Evolutionary conservation across 2,329 filamentous ascomycete species (phyloP).

Genomic region (Byssothecium circinans): DNA sequence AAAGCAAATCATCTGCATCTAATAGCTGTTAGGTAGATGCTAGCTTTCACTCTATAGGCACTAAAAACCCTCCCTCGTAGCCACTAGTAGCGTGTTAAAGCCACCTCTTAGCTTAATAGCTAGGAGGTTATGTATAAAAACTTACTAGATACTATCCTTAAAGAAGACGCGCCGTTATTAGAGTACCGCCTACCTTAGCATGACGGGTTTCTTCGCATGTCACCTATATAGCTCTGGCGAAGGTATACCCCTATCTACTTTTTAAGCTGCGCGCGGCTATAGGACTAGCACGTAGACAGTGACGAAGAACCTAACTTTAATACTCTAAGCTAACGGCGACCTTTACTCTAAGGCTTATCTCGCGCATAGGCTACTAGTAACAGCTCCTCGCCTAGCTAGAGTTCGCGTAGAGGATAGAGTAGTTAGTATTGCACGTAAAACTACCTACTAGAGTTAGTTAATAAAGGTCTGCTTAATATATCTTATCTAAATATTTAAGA

Average conservation of each 20-base stretch:
- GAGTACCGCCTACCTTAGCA: constrained; percentile 14
- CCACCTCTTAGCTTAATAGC: constrained; percentile 9
- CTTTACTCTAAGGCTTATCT: no score
- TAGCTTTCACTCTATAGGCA: constrained; percentile 17
- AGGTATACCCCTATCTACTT: constrained; percentile 3
- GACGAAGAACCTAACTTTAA: constrained; percentile 12
- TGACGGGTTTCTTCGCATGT: constrained; percentile 15
- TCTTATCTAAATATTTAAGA: constrained; percentile 43
- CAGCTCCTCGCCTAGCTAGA: neutral
- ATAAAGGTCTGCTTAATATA: constrained; percentile 15
- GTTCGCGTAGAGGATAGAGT: constrained; percentile 5
- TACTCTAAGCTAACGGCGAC: constrained; percentile 15
- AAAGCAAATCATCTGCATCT: constrained; percentile 14
- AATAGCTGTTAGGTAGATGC: constrained; percentile 18
- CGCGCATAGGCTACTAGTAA: constrained; percentile 1
- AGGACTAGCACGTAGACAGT: constrained; percentile 7
- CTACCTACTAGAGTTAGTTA: constrained; percentile 15
- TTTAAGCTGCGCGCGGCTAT: constrained; percentile 10
- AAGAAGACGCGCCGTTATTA: constrained; percentile 20
- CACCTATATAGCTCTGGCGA: constrained; percentile 14
- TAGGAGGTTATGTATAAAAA: constrained; percentile 19
- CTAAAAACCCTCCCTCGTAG: constrained; percentile 8
- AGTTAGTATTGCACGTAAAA: constrained; percentile 20
- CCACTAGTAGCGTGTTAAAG: constrained; percentile 9
- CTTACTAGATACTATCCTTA: constrained; percentile 10